phyloP scores from a whole-genome alignment of 2,329 filamentous ascomycete genomes.

The Diaporthe citri region DNA sequence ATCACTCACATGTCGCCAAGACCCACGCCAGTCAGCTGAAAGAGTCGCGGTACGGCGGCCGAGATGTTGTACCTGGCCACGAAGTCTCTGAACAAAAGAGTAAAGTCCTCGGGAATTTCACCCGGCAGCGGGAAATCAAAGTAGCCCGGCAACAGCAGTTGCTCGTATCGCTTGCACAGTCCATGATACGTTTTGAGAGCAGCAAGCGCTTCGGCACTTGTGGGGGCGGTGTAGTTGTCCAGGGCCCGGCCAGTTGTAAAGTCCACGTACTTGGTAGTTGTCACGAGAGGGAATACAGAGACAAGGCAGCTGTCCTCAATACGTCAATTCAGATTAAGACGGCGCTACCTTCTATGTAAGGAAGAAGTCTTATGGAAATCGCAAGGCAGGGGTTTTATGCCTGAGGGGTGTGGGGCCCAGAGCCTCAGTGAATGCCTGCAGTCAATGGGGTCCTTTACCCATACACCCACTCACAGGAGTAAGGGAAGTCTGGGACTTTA shows the following conservation, averaged over 20 bases:
- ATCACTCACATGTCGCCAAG: constrained; percentile 2
- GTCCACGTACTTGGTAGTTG: constrained; percentile 25
- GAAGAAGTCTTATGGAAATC: no score
- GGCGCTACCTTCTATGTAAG: no score
- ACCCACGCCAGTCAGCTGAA: constrained; percentile 6
- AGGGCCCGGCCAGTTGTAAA: background rate
- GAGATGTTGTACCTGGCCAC: constrained; percentile 3
- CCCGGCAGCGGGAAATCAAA: constrained; percentile 34
- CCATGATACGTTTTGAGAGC: background rate
- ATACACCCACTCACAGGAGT: no score
- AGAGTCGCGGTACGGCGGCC: constrained; percentile 10
- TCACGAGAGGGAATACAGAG: no score
- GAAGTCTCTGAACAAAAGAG: constrained; percentile 4
- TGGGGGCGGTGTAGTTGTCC: background rate
- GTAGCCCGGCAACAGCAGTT: constrained; percentile 22
- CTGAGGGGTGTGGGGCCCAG: no score
- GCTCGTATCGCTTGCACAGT: constrained; percentile 10
- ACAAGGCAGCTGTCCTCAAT: no score
- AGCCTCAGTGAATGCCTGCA: no score
- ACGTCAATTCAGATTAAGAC: no score
- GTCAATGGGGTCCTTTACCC: no score
- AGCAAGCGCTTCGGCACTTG: background rate
- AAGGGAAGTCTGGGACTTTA: background rate
- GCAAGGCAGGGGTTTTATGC: no score
- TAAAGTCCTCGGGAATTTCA: background rate